Conservation (phyloP, 2,329 filamentous ascomycete species). For the Grosmannia huntii region DNA sequence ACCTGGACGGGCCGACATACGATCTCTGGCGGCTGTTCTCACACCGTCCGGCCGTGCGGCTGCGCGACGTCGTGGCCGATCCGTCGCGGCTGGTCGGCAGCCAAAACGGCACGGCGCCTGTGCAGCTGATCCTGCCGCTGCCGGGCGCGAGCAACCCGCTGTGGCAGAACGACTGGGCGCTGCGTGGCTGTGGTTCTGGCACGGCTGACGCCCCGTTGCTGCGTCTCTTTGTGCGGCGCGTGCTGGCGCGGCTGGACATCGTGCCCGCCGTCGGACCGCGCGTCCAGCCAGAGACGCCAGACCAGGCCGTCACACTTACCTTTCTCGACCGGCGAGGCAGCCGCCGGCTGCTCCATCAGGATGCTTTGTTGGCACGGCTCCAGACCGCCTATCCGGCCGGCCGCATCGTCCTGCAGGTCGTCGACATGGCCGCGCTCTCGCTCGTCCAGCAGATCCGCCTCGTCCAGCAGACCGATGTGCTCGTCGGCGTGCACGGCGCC, state of each 20-base stretch:
- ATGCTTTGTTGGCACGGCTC: neutral
- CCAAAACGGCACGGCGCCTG: neutral
- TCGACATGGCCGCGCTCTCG: constrained; percentile 26
- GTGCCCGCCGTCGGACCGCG: neutral
- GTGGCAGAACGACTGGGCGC: constrained; percentile 27
- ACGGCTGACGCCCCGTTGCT: constrained; percentile 16
- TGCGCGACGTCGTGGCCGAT: constrained; percentile 12
- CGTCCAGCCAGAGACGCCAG: neutral
- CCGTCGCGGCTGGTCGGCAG: neutral
- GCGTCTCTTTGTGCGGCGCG: constrained; percentile 15
- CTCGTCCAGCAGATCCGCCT: constrained; percentile 24
- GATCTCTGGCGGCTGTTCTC: constrained; percentile 25
- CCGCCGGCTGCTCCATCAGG: constrained; percentile 14
- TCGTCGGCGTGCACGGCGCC: constrained; percentile 31
- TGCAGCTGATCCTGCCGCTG: constrained; percentile 23
- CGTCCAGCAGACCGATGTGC: constrained; percentile 24
- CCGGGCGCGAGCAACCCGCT: constrained; percentile 27
- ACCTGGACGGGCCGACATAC: constrained; percentile 20
- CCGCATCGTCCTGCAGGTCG: constrained; percentile 5
- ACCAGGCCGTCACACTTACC: constrained; percentile 8
- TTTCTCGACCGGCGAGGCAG: constrained; percentile 13
- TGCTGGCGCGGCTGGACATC: neutral
- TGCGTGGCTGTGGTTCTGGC: constrained; percentile 15
- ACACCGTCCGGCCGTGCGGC: constrained; percentile 16
- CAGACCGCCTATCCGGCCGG: neutral